Evolutionary conservation across 129 eudicot genomes (phyloP).

Genomic region (Flaveria sonorensis): DNA sequence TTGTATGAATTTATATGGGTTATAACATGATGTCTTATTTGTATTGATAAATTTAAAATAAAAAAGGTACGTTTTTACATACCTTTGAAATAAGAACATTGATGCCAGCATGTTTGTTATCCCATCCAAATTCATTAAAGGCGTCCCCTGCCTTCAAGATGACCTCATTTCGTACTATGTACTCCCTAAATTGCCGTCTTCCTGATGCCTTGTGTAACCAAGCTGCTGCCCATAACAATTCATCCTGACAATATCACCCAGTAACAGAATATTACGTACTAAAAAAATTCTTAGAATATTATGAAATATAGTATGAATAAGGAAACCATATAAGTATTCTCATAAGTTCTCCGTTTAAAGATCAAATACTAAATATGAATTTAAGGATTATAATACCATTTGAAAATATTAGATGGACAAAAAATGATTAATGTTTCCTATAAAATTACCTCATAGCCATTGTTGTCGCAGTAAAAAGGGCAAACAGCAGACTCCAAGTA

Average conservation of each 20-base stretch:
- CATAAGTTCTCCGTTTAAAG: too few species aligned
- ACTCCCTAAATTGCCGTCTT: conserved; percentile 75
- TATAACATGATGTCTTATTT: background rate
- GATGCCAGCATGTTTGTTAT: conserved; percentile 98
- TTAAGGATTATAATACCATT: too few species aligned
- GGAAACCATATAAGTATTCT: background rate
- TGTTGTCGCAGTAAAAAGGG: conserved; percentile 90
- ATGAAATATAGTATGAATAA: background rate
- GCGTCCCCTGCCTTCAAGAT: conserved; percentile 87
- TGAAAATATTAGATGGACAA: background rate
- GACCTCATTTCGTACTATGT: conserved; percentile 81
- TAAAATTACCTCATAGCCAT: conserved; percentile 73
- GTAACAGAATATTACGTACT: background rate
- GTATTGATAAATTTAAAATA: background rate
- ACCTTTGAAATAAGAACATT: conserved; percentile 97
- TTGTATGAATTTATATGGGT: background rate
- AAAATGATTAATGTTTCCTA: background rate
- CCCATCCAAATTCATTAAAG: conserved; percentile 98
- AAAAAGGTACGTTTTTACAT: background rate
- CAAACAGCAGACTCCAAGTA: conserved; percentile 72
- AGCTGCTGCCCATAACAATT: conserved; percentile 94
- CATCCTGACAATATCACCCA: conserved; percentile 51
- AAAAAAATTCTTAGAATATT: background rate
- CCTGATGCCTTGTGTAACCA: conserved; percentile 96
- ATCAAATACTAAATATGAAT: too few species aligned